These are phyloP conservation scores for Coemansia sp. DNA, from an alignment of 192 early-diverging fungal species.

Conservation along the genomic window DNA sequence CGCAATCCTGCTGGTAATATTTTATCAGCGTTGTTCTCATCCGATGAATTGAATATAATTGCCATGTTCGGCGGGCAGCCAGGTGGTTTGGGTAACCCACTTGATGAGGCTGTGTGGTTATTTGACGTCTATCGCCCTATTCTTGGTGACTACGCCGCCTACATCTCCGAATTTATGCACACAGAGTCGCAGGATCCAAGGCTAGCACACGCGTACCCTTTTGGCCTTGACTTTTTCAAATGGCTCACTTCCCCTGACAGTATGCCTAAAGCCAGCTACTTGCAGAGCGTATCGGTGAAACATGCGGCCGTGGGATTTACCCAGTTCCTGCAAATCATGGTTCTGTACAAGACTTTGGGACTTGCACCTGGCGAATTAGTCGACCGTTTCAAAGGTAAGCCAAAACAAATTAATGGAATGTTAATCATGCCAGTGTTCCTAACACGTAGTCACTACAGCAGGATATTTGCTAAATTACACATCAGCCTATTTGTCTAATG, in stretches of 20 bases:
- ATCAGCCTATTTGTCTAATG: background rate
- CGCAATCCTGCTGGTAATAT: background rate
- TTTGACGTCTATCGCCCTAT: slow-evolving; percentile 75
- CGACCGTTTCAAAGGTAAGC: slow-evolving; percentile 27
- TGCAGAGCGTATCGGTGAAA: slow-evolving; percentile 74
- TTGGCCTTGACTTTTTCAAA: slow-evolving; percentile 72
- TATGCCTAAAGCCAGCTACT: slow-evolving; percentile 71
- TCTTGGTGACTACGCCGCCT: slow-evolving; percentile 67
- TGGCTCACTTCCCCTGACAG: slow-evolving; percentile 74
- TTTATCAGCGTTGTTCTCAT: slow-evolving; percentile 25
- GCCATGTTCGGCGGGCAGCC: slow-evolving; percentile 96
- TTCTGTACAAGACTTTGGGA: slow-evolving; percentile 64
- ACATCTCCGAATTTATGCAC: slow-evolving; percentile 68
- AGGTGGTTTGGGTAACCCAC: slow-evolving; percentile 78
- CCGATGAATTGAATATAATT: slow-evolving; percentile 62
- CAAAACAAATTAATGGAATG: background rate
- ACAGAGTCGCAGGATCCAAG: slow-evolving; percentile 59
- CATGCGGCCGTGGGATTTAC: slow-evolving; percentile 85
- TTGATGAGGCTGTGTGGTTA: slow-evolving; percentile 77
- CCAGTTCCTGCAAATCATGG: slow-evolving; percentile 80
- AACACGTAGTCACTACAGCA: background rate
- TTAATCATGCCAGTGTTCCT: background rate
- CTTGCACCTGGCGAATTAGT: slow-evolving; percentile 53
- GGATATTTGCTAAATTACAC: background rate
- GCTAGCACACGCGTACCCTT: slow-evolving; percentile 58